These are phyloP conservation scores for Fusarium sp. DNA, from an alignment of 2,329 filamentous ascomycete genomes.

Conservation along the genomic window DNA sequence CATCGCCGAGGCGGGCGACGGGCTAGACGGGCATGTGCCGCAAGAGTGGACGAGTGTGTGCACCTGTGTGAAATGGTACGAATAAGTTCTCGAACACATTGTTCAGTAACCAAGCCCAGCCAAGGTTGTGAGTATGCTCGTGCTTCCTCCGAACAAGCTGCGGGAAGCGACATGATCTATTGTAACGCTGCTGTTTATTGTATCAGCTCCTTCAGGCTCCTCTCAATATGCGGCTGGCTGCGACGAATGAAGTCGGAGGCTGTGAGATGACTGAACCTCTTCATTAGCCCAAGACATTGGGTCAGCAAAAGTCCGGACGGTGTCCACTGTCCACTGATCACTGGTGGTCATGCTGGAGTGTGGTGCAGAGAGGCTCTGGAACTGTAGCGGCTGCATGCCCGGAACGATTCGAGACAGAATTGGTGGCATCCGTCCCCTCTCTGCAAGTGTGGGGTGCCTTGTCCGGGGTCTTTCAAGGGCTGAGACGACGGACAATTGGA, in stretches of 20 bases:
- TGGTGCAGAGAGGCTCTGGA: constrained; percentile 35
- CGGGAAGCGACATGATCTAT: background rate
- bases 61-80: constrained; percentile 5
- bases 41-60: constrained; percentile 12
- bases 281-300: constrained; percentile 31
- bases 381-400: constrained; percentile 28
- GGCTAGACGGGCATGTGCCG: constrained; percentile 18
- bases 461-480: constrained; percentile 23
- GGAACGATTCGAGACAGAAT: constrained; percentile 27
- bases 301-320: constrained; percentile 9
- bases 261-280: constrained; percentile 25
- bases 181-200: background rate
- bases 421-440: constrained; percentile 23
- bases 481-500: constrained; percentile 6
- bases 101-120: constrained; percentile 1
- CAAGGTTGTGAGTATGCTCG: background rate
- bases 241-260: constrained; percentile 29
- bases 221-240: constrained; percentile 7
- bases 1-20: constrained; percentile 22
- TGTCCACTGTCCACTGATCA: constrained; percentile 5
- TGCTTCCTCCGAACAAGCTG: background rate
- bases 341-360: constrained; percentile 9
- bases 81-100: background rate
- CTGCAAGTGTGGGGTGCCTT: constrained; percentile 20
- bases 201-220: background rate